Conservation (phyloP, 1,284 basidiomycete species). For the Schizophyllum amplum region DNA sequence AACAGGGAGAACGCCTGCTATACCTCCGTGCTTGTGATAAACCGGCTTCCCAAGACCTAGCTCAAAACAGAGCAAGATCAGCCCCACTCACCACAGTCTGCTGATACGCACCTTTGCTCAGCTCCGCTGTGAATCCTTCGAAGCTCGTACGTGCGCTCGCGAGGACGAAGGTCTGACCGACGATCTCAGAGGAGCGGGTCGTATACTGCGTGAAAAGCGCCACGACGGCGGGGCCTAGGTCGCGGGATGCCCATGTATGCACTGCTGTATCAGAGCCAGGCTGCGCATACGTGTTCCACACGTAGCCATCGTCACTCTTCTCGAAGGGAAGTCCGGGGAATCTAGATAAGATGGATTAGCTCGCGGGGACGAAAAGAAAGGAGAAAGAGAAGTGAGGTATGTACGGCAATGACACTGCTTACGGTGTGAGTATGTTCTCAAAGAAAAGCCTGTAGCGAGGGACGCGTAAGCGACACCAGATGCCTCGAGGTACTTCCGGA, state of each 20-base stretch:
- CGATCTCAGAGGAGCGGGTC: conserved; percentile 1
- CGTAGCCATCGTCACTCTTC: conserved; percentile 9
- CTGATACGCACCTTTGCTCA: conserved; percentile 5
- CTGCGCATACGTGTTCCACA: conserved; percentile 15
- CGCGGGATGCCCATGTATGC: conserved; percentile 16
- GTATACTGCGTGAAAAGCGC: conserved; percentile 21
- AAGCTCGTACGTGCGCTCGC: conserved; percentile 2
- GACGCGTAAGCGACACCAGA: conserved; percentile 18
- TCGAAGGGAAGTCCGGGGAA: conserved; percentile 4
- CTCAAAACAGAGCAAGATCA: no score
- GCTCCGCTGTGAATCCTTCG: conserved; percentile 1
- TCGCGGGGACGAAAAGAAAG: not conserved
- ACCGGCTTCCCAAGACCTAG: no score
- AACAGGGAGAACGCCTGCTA: no score
- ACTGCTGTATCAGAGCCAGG: conserved; percentile 15
- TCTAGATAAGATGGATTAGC: not conserved
- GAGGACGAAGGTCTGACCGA: conserved; percentile 3
- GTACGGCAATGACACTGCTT: no score
- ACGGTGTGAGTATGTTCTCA: conserved; percentile 23
- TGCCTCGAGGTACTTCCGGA: conserved; percentile 21
- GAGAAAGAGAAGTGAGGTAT: no score
- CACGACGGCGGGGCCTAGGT: conserved; percentile 19
- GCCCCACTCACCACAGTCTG: no score
- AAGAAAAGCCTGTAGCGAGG: conserved; percentile 19
- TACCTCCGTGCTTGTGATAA: no score